phyloP scores from a whole-genome alignment of 2,329 filamentous ascomycete species.

The Alternaria sp. region DNA sequence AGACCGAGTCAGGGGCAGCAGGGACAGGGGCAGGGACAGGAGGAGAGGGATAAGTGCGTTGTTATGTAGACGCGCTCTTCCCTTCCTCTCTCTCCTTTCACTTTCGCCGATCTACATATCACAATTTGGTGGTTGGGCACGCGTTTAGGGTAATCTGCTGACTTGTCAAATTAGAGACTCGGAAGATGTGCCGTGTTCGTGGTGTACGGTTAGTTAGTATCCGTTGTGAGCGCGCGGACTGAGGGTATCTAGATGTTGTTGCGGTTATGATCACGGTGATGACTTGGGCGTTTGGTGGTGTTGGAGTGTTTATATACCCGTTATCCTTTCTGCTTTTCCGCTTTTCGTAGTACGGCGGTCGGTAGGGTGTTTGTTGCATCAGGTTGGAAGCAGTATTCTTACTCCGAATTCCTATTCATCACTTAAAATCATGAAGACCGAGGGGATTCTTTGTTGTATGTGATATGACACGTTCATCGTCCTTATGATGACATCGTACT shows the following conservation, averaged over 20 bases:
- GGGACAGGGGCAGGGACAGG: constrained; percentile 1
- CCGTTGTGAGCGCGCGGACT: background rate
- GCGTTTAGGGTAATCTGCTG: background rate
- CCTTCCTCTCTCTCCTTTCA: background rate
- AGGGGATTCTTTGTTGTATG: too few relatives aligned
- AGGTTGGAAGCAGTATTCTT: background rate
- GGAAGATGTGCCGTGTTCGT: background rate
- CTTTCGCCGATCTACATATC: too few relatives aligned
- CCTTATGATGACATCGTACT: rapidly evolving
- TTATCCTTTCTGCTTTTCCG: background rate
- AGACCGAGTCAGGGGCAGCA: background rate
- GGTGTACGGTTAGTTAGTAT: background rate
- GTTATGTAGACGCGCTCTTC: constrained; percentile 33
- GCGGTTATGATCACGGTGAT: background rate
- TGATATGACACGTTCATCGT: too few relatives aligned
- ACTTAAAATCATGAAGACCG: too few relatives aligned
- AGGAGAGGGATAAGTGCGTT: constrained; percentile 43
- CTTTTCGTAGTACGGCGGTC: background rate
- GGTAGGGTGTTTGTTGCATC: background rate
- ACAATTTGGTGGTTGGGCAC: too few relatives aligned
- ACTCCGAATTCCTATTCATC: background rate
- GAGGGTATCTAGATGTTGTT: background rate
- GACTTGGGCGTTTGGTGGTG: background rate
- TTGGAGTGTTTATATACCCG: background rate
- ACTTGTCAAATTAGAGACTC: background rate